Evolutionary conservation across 2,329 filamentous ascomycete species (phyloP).

Genomic region (Calonectria crousiana): DNA sequence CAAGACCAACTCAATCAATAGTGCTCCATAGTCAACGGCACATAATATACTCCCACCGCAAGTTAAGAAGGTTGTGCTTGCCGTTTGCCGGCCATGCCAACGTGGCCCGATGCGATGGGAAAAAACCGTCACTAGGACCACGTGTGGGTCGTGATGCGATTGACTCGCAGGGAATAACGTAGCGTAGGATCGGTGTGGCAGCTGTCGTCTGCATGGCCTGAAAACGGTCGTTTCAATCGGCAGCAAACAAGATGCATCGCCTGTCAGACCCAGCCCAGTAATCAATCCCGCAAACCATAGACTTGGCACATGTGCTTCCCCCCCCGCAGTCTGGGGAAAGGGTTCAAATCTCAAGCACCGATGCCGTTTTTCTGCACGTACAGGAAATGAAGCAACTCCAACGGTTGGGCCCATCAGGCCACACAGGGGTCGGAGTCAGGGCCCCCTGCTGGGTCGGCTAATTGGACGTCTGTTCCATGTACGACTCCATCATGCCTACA

Average conservation of each 20-base stretch:
- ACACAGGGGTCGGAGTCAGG: not conserved
- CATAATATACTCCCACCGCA: not conserved
- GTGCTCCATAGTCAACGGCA: not conserved
- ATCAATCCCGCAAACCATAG: not conserved
- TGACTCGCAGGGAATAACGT: not conserved
- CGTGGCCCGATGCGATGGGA: not conserved
- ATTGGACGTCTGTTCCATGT: not conserved
- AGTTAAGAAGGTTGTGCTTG: not conserved
- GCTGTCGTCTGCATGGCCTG: not conserved
- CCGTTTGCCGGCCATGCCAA: not conserved
- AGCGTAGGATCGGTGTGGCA: not conserved
- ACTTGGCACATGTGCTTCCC: not conserved
- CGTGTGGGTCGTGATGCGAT: not conserved
- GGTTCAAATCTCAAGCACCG: not conserved
- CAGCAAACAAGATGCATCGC: not conserved
- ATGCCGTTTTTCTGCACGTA: not conserved
- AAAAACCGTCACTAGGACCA: not conserved
- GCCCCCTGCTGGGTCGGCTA: not conserved
- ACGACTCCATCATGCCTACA: slow-evolving; percentile 10
- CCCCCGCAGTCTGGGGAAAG: not conserved
- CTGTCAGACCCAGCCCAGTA: not conserved
- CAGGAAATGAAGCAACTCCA: not conserved
- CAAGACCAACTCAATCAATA: not conserved
- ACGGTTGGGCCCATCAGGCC: not conserved
- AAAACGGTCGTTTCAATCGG: not conserved